phyloP scores from a whole-genome alignment of 1,284 basidiomycete genomes.

The Mycena sp. region DNA sequence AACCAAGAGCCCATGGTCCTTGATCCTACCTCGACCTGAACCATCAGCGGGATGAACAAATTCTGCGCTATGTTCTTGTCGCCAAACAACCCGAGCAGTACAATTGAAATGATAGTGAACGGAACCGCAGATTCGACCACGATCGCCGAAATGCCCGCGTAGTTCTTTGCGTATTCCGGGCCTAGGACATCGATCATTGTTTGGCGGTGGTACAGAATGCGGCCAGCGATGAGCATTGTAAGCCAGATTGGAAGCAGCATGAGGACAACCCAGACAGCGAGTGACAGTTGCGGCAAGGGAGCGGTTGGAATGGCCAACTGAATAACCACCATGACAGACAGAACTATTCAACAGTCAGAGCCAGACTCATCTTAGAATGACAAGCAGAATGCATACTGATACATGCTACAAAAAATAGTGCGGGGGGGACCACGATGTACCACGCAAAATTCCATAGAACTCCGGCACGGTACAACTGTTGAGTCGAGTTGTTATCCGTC shows the following conservation, averaged over 20 bases:
- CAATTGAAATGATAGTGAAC: conserved; percentile 36
- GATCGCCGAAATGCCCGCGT: conserved; percentile 38
- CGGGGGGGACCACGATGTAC: conserved; percentile 31
- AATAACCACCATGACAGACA: conserved; percentile 28
- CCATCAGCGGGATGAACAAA: conserved; percentile 36
- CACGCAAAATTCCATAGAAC: conserved; percentile 34
- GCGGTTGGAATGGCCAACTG: conserved; percentile 26
- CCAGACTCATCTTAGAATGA: background rate
- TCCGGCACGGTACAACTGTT: conserved; percentile 30
- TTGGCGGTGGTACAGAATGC: conserved; percentile 29
- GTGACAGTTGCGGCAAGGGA: conserved; percentile 15
- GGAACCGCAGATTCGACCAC: conserved; percentile 42
- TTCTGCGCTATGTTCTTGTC: conserved; percentile 32
- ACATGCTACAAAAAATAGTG: conserved; percentile 30
- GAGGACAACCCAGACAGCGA: conserved; percentile 34
- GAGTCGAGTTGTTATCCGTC: background rate
- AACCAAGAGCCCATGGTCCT: too few relatives aligned
- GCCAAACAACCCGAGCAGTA: conserved; percentile 37
- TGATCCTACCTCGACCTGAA: conserved; percentile 35
- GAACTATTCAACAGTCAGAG: conserved; percentile 10
- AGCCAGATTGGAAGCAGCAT: conserved; percentile 35
- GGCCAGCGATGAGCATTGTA: conserved; percentile 32
- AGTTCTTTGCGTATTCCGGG: conserved; percentile 28
- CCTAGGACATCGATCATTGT: conserved; percentile 24
- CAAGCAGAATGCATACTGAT: conserved; percentile 20